Base-by-base conservation (phyloP, 176 grass and related monocot species). In the Oryza punctata region DNA sequence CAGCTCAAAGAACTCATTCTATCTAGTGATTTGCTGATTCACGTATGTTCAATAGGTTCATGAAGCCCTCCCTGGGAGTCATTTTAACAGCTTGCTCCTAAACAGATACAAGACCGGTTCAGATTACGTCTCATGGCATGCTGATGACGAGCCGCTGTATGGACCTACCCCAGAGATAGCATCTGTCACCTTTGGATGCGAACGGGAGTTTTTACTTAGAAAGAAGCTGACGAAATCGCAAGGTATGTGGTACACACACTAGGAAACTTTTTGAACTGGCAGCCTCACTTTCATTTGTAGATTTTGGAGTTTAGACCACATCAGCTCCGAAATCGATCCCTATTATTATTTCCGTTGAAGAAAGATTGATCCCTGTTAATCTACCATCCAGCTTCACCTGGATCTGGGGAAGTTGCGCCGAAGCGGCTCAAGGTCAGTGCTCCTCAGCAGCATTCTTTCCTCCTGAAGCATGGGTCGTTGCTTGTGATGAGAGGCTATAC, bases 41-140 rank as follows among this genome's bases (percentile, higher is more conserved):
- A 15, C 82, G 7, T 68, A 45, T 70, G 18, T 73, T 67, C 1
- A 5, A 52, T 93, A 96, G 93, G 91, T 99, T 27, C 91, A 83
- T 69, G 96, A 94, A 85, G 83, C 85, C 26, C 67, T 96, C 70
- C 89, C 89, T 1, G 89, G 91, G 29, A 93, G 93, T 83, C 77
- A 89, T 72, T 98, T 98, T 66, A 98, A 98, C 74, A 96, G 91
- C 86, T 83, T 96, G 77, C 50, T 99, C 29, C 88, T 99, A 71
- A 99, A 94, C 85, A 89, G 78, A 90, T 98, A 98, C 86, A 87
- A 90, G 69, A 88, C 33, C 6, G 89, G 96, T 61, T 96, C 89
- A 33, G 87, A 99, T 61, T 92, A 96, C 10, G 89, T 96, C 15
- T 91, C 96, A 19, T 99, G 96, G 96, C 96, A 99, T 54, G 89